A percentile compares a stretch with the other conserved stretches of the same genome.
phyloP scores from a whole-genome alignment of 192 early-diverging fungal genomes.

The Backusella tuberculispora region DNA sequence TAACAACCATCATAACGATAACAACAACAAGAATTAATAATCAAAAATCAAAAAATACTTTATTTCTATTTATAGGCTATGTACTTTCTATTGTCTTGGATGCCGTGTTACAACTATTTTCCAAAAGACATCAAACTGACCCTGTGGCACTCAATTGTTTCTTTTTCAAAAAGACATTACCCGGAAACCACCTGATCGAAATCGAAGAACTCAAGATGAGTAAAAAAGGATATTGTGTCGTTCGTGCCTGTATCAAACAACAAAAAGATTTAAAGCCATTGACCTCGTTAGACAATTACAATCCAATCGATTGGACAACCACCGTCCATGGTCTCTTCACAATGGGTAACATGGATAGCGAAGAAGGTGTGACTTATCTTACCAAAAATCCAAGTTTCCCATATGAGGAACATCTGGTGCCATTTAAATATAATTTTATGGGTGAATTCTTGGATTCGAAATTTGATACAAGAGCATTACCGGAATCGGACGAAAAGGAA shows the following conservation, averaged over 20 bases:
- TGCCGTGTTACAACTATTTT: constrained; percentile 25
- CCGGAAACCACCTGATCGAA: constrained; percentile 28
- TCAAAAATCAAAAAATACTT: no score
- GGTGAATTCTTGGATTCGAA: not conserved
- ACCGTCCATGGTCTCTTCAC: constrained; percentile 26
- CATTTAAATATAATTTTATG: constrained; percentile 12
- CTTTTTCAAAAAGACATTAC: constrained; percentile 30
- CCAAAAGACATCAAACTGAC: constrained; percentile 27
- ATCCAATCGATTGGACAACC: constrained; percentile 11
- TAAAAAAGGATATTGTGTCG: constrained; percentile 34
- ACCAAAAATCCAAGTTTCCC: constrained; percentile 12
- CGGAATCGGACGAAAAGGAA: not conserved
- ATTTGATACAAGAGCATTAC: not conserved
- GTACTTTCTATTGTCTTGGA: constrained; percentile 22
- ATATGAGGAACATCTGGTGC: not conserved
- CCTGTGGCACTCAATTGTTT: constrained; percentile 40
- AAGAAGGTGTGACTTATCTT: constrained; percentile 30
- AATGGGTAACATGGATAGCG: constrained; percentile 34
- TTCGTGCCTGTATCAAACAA: constrained; percentile 28
- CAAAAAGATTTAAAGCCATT: not conserved
- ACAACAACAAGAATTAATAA: not conserved
- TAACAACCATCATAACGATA: not conserved
- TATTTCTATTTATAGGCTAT: constrained; percentile 26
- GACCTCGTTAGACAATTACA: not conserved
- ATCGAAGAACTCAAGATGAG: constrained; percentile 31